Conservation (phyloP, 805 yeast genomes). For the Hanseniaspora meyeri region DNA sequence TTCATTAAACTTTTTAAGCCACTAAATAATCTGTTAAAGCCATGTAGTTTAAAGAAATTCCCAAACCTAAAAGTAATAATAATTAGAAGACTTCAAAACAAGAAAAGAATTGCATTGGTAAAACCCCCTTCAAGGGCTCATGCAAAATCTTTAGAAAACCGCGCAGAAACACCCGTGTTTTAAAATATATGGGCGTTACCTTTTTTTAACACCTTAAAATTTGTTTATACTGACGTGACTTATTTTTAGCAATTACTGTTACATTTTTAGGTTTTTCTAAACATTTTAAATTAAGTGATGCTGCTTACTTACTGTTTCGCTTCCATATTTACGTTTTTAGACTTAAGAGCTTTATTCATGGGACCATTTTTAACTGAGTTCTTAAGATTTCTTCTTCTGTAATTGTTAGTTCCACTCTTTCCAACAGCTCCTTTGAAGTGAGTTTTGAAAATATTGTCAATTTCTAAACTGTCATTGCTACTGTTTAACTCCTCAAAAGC, state of each 20-base stretch:
- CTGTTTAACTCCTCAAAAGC: conserved; percentile 9
- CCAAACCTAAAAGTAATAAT: no score
- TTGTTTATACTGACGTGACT: neutral
- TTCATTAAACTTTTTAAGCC: no score
- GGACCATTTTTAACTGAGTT: neutral
- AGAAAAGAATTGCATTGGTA: no score
- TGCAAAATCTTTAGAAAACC: neutral
- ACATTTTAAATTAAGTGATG: no score
- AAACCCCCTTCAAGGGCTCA: neutral
- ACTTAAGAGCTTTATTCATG: neutral
- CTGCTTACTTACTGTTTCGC: neutral
- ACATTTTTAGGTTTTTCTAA: no score
- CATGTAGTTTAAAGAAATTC: no score
- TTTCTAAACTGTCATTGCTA: neutral
- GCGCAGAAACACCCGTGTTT: neutral
- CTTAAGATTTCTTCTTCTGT: neutral
- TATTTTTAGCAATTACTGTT: no score
- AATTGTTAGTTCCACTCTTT: neutral
- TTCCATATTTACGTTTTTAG: neutral
- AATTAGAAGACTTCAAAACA: no score
- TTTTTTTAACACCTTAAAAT: neutral
- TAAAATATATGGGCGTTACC: neutral
- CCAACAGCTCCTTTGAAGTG: neutral
- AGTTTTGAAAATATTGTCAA: neutral
- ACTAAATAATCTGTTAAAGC: no score